phyloP scores from a whole-genome alignment of 2,329 filamentous ascomycete genomes.

The Stemphylium lycopersici region DNA sequence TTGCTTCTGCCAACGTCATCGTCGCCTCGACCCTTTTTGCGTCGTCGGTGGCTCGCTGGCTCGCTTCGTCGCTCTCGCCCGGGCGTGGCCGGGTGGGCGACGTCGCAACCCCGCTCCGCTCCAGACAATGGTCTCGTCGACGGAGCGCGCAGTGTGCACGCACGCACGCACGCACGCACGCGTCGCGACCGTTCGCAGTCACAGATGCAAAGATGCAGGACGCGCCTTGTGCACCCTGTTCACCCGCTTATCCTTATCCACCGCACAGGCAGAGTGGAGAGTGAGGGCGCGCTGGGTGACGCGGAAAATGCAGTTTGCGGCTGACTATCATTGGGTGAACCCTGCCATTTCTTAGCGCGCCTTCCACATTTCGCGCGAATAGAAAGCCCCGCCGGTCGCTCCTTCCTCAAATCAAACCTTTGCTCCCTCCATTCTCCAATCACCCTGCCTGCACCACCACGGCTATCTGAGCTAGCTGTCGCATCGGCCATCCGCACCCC shows the following conservation, averaged over 20 bases:
- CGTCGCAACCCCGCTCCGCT: too few species aligned
- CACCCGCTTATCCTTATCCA: neutral
- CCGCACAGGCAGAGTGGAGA: neutral
- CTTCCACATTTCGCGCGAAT: conserved; percentile 22
- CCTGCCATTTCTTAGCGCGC: conserved; percentile 23
- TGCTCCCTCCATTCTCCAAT: conserved; percentile 33
- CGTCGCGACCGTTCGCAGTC: too few species aligned
- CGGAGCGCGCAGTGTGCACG: too few species aligned
- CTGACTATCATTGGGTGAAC: conserved; percentile 24
- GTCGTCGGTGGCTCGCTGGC: neutral
- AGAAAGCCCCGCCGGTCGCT: conserved; percentile 21
- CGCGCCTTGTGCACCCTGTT: neutral
- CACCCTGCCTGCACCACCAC: conserved; percentile 29
- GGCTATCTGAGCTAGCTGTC: conserved; percentile 20
- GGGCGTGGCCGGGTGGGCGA: too few species aligned
- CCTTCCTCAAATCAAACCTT: conserved; percentile 20
- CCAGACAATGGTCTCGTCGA: too few species aligned
- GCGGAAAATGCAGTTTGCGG: conserved; percentile 13
- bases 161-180: too few species aligned
- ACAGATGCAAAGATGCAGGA: too few species aligned
- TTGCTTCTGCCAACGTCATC: conserved; percentile 18
- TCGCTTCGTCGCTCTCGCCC: neutral
- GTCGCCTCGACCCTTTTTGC: conserved; percentile 1
- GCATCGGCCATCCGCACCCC: conserved; percentile 8
- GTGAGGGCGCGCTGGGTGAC: too few species aligned